These are phyloP conservation scores for Populus alba DNA, from an alignment of 345 rosid genomes.

Conservation along the genomic window DNA sequence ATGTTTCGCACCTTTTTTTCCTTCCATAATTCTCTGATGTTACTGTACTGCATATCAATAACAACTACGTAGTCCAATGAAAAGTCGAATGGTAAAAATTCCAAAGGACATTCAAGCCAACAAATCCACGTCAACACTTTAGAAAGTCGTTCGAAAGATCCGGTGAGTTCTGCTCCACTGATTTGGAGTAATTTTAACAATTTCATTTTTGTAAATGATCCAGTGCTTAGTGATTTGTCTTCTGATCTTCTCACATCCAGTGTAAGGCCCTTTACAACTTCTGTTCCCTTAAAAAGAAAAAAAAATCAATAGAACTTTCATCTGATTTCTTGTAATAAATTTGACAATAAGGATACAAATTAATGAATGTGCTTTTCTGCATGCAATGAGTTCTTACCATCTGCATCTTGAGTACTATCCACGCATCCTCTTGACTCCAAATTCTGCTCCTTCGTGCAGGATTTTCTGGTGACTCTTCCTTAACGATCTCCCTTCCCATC, in stretches of 20 bases:
- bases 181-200: not conserved
- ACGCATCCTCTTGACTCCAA: not conserved
- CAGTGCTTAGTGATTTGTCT: no score
- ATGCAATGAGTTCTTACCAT: not conserved
- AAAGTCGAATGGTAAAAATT: not conserved
- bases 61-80: not conserved
- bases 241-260: not conserved
- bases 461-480: no score
- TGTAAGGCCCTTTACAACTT: not conserved
- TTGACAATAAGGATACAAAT: no score
- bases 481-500: no score
- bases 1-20: not conserved
- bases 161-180: not conserved
- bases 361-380: no score
- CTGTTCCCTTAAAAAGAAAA: not conserved
- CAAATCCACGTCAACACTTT: no score
- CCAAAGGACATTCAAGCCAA: not conserved
- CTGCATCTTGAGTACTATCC: not conserved
- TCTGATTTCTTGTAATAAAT: no score
- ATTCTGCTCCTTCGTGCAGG: not conserved
- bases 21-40: not conserved
- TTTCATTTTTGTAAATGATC: not conserved
- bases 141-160: not conserved
- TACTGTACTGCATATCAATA: not conserved
- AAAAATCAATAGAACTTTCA: no score